Percentiles rank a stretch among this genome's conserved stretches.
These are phyloP conservation scores for Fusarium verticillioides DNA, from an alignment of 2,329 filamentous ascomycete species.

Conservation along the genomic window DNA sequence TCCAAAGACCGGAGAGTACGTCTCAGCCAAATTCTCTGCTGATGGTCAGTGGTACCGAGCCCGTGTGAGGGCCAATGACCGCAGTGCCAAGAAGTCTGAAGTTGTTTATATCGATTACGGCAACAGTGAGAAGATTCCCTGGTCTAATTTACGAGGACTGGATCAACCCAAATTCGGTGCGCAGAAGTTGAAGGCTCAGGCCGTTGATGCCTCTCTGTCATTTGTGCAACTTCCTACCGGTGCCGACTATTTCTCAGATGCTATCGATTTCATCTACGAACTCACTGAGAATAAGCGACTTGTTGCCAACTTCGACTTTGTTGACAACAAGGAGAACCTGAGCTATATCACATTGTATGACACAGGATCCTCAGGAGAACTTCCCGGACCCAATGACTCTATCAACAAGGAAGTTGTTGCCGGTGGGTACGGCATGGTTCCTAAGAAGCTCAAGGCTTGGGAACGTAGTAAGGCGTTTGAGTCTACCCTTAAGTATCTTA, in stretches of 20 bases:
- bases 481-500: conserved; percentile 77
- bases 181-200: conserved; percentile 87
- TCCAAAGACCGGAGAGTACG: conserved; percentile 91
- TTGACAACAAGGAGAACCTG: conserved; percentile 80
- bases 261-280: conserved; percentile 79
- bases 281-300: conserved; percentile 80
- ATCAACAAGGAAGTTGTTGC: conserved; percentile 89
- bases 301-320: conserved; percentile 90
- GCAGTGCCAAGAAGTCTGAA: conserved; percentile 86
- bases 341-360: conserved; percentile 92
- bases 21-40: conserved; percentile 89
- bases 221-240: conserved; percentile 89
- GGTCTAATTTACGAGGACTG: conserved; percentile 85
- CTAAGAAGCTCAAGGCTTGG: conserved; percentile 90
- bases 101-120: conserved; percentile 97
- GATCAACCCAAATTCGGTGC: conserved; percentile 80
- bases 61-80: conserved; percentile 90
- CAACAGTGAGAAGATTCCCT: conserved; percentile 89
- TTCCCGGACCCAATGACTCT: conserved; percentile 74
- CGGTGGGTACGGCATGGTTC: conserved; percentile 90
- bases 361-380: conserved; percentile 68
- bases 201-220: conserved; percentile 85
- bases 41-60: conserved; percentile 97
- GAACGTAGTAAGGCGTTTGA: conserved; percentile 78
- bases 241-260: conserved; percentile 84